Percentiles rank a stretch among this genome's conserved stretches.
Conservation (phyloP, 305 asterid genomes). For the Fraxinus albicans region DNA sequence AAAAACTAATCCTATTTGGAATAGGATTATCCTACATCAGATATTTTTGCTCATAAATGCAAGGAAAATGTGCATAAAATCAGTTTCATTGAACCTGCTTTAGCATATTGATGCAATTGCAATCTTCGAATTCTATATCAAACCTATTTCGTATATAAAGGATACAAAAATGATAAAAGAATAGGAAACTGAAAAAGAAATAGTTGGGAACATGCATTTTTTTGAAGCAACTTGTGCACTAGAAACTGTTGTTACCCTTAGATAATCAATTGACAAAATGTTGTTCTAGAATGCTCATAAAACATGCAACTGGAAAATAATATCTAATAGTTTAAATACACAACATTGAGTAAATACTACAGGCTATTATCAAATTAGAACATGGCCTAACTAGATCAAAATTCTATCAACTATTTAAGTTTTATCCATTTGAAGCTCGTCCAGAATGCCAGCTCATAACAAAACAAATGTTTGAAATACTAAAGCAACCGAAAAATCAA, state of each 20-base stretch:
- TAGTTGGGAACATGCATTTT: background rate
- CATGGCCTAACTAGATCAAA: background rate
- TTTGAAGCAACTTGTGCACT: background rate
- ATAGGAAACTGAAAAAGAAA: background rate
- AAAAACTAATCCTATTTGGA: no score
- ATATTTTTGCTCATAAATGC: background rate
- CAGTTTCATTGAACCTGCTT: background rate
- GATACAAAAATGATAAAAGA: background rate
- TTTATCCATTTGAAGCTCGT: background rate
- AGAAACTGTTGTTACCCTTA: background rate
- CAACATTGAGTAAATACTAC: background rate
- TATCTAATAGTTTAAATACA: background rate
- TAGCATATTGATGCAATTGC: background rate
- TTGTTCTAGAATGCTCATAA: background rate
- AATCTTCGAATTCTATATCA: background rate
- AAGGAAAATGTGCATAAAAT: background rate
- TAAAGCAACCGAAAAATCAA: background rate
- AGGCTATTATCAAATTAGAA: background rate
- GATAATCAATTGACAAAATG: background rate
- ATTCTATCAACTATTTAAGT: background rate
- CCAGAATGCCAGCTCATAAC: slow-evolving; percentile 9
- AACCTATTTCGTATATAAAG: background rate
- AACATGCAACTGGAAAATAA: background rate
- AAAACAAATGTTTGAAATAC: slow-evolving; percentile 7
- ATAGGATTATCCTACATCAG: background rate